Conservation (phyloP, 371 early-diverging fungal species). For the Actinomortierella wolfii region DNA sequence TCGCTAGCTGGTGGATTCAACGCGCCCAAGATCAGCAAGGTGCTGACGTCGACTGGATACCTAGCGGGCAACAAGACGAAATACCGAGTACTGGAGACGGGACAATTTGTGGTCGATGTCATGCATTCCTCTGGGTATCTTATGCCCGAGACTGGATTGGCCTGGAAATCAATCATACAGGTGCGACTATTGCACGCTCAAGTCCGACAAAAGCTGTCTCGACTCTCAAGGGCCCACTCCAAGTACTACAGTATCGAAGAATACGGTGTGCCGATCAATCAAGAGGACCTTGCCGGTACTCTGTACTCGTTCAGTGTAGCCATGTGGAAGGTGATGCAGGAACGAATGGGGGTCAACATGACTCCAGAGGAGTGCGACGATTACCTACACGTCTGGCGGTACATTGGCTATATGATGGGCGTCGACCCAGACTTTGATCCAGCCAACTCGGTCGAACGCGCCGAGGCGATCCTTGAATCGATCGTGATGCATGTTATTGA, state of each 20-base stretch:
- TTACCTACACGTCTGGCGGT: constrained; percentile 35
- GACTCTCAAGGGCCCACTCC: constrained; percentile 11
- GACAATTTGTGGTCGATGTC: constrained; percentile 15
- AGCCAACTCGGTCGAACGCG: neutral
- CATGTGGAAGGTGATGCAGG: constrained; percentile 25
- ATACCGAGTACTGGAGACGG: constrained; percentile 20
- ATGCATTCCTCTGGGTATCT: constrained; percentile 15
- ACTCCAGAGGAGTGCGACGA: constrained; percentile 21
- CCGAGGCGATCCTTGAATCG: constrained; percentile 18
- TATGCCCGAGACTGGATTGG: constrained; percentile 14
- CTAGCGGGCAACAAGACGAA: constrained; percentile 19
- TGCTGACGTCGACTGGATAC: constrained; percentile 33
- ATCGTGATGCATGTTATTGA: constrained; percentile 16
- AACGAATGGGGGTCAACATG: constrained; percentile 16
- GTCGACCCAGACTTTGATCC: constrained; percentile 21
- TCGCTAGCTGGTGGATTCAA: constrained; percentile 18
- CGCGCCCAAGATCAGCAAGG: constrained; percentile 23
- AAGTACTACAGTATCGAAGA: constrained; percentile 24
- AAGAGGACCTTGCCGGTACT: constrained; percentile 28
- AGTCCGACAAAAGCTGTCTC: constrained; percentile 18
- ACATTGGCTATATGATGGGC: constrained; percentile 28
- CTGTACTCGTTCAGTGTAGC: constrained; percentile 22
- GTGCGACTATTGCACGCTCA: constrained; percentile 25
- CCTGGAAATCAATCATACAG: constrained; percentile 32
- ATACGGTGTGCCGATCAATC: constrained; percentile 37